These are phyloP conservation scores for Fusarium goolgardi DNA, from an alignment of 2,329 filamentous ascomycete genomes.

Conservation along the genomic window DNA sequence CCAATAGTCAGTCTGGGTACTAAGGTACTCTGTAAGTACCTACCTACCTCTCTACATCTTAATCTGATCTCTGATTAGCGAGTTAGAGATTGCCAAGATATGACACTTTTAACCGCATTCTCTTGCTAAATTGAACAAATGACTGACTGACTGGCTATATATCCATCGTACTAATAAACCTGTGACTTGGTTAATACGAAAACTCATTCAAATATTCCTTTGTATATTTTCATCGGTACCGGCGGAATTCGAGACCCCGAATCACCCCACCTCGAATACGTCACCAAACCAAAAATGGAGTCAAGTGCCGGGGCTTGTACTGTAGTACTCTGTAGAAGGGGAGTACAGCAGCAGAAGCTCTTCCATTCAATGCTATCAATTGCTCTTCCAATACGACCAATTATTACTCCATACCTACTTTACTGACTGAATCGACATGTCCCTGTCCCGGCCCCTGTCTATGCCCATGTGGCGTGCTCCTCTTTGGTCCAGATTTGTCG, in stretches of 20 bases:
- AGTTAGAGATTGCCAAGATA: slow-evolving; percentile 1
- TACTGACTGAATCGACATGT: slow-evolving; percentile 9
- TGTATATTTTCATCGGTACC: slow-evolving; percentile 25
- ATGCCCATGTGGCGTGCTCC: slow-evolving; percentile 31
- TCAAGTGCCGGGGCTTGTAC: slow-evolving; percentile 42
- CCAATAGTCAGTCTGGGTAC: no score
- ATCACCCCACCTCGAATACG: slow-evolving; percentile 37
- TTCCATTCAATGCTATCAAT: slow-evolving; percentile 12
- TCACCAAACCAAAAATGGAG: slow-evolving; percentile 39
- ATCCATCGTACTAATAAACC: background rate
- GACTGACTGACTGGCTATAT: background rate
- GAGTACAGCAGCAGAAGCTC: slow-evolving; percentile 6
- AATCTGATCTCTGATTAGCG: slow-evolving; percentile 12
- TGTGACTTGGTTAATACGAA: background rate
- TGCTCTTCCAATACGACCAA: background rate
- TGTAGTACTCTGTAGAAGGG: background rate
- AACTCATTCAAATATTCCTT: background rate
- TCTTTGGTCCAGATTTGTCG: slow-evolving; percentile 14
- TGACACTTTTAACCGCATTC: slow-evolving; percentile 15
- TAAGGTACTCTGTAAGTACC: background rate
- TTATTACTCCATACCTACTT: background rate
- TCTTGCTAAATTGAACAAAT: background rate
- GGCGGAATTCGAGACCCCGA: slow-evolving; percentile 40
- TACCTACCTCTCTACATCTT: background rate
- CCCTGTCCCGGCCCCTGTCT: background rate